Evolutionary conservation across 108 stramenopile genomes (phyloP).

Genomic region (Hondaea fermentalgiana): DNA sequence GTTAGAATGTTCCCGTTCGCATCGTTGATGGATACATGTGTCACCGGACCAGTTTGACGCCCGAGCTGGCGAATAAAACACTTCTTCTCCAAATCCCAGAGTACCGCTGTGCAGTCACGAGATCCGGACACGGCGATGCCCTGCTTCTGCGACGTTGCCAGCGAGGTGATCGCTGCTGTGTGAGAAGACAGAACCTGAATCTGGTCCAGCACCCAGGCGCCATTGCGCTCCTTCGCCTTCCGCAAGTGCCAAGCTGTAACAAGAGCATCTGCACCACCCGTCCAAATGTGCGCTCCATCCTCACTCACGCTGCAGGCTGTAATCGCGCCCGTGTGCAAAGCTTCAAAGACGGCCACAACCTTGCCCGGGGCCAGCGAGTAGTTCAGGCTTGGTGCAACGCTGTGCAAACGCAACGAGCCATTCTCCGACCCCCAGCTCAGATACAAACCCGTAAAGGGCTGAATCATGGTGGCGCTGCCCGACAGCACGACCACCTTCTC

Average conservation of each 20-base stretch:
- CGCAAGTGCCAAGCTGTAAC: not conserved
- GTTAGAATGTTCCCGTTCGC: not conserved
- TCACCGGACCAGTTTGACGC: not conserved
- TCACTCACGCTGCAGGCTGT: not conserved
- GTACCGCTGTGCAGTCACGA: not conserved
- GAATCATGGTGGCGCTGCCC: not conserved
- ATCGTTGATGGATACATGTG: not conserved
- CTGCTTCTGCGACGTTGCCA: not conserved
- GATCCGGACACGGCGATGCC: not conserved
- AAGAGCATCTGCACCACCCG: not conserved
- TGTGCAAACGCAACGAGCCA: not conserved
- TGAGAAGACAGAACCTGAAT: not conserved
- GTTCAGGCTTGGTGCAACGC: not conserved
- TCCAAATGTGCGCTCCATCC: not conserved
- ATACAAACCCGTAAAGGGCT: not conserved
- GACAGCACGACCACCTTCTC: not conserved
- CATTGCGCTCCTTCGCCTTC: not conserved
- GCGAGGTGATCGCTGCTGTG: not conserved
- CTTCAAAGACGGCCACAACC: not conserved
- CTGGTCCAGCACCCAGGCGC: not conserved
- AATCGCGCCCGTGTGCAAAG: not conserved
- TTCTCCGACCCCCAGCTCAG: conserved; percentile 12
- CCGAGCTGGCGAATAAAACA: not conserved
- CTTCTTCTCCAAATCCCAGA: conserved; percentile 12
- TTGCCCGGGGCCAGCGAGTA: not conserved